Percentiles rank a stretch among this genome's conserved stretches.
Conservation (phyloP, 116 monocot species). For the Thalassia testudinum region DNA sequence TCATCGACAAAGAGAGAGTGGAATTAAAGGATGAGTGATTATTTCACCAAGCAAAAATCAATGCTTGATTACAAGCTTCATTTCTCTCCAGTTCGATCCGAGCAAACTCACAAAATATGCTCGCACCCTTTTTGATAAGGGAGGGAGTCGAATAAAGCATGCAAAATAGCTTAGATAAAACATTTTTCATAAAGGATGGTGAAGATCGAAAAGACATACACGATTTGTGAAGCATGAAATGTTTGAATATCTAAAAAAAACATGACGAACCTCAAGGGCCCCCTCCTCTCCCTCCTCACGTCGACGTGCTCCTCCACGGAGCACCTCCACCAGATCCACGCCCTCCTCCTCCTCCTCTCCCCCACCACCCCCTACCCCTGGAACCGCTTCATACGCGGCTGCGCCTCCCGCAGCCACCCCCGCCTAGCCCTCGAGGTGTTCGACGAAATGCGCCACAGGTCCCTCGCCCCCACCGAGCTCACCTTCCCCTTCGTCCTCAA, state of each 20-base stretch:
- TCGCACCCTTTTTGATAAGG: background rate
- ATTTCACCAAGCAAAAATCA: too few species aligned
- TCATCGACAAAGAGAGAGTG: too few species aligned
- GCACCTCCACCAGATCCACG: conserved; percentile 46
- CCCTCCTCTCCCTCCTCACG: conserved; percentile 34
- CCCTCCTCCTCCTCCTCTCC: conserved; percentile 29
- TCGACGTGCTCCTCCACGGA: conserved; percentile 17
- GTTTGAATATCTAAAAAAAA: background rate
- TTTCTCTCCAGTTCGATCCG: too few species aligned
- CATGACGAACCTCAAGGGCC: conserved; percentile 3
- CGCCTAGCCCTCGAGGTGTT: conserved; percentile 8
- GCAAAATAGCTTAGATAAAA: background rate
- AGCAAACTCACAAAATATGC: background rate
- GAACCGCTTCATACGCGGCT: conserved; percentile 57
- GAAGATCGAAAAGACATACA: background rate
- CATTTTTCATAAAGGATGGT: background rate
- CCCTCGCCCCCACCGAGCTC: conserved; percentile 9
- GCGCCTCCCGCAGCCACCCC: conserved; percentile 9
- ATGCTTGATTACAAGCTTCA: too few species aligned
- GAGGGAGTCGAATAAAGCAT: background rate
- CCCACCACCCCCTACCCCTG: conserved; percentile 22
- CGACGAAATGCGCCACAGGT: conserved; percentile 8
- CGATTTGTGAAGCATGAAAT: background rate
- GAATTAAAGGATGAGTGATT: too few species aligned
- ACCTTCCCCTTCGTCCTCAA: conserved; percentile 31